Evolutionary conservation across 441 rosid genomes (phyloP).

Genomic region (Adansonia madagascariensis): DNA sequence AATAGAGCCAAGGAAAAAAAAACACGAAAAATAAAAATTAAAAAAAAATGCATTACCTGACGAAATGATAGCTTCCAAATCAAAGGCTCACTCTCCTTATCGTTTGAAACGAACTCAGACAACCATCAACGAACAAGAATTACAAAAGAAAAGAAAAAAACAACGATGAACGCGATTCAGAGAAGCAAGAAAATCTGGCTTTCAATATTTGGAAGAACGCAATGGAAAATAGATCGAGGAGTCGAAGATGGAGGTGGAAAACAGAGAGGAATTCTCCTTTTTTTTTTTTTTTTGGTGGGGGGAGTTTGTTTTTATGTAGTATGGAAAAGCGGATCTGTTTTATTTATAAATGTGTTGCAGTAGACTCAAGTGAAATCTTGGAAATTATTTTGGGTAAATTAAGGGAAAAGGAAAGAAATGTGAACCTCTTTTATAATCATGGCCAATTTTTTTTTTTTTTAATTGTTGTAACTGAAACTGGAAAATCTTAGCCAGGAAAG

Average conservation of each 20-base stretch:
- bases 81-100: not conserved
- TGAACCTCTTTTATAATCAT: no score
- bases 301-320: not conserved
- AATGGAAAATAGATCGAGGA: not conserved
- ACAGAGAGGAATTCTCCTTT: not conserved
- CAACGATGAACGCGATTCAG: not conserved
- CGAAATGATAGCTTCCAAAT: not conserved
- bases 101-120: slow-evolving; percentile 38
- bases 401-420: no score
- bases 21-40: not conserved
- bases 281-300: not conserved
- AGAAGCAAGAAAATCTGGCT: not conserved
- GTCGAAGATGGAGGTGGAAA: not conserved
- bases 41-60: slow-evolving; percentile 31
- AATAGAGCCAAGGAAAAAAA: slow-evolving; percentile 26
- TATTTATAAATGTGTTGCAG: not conserved
- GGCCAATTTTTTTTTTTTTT: no score
- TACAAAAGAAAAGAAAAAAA: not conserved
- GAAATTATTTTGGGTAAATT: not conserved
- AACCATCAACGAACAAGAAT: slow-evolving; percentile 50
- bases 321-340: not conserved
- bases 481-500: no score
- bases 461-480: no score
- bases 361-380: no score
- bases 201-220: not conserved